phyloP scores from a whole-genome alignment of 192 early-diverging fungal genomes.

The Coemansia sp. region DNA sequence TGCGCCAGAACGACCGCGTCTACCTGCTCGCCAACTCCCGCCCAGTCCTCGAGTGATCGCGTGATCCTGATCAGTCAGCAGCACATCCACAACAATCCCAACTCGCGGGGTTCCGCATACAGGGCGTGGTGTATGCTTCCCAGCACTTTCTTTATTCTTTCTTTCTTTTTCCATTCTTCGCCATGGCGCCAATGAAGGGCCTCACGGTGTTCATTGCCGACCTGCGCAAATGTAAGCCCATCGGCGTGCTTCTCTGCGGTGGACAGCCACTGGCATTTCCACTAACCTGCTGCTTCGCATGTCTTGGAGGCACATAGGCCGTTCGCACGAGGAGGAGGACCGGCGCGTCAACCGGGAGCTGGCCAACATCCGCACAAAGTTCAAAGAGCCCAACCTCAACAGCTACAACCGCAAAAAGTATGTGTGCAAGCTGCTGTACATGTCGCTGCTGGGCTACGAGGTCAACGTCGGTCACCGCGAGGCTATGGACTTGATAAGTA shows the following conservation, averaged over 20 bases:
- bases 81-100: too few relatives aligned
- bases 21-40: conserved; percentile 46
- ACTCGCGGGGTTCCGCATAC: too few relatives aligned
- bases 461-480: conserved; percentile 98
- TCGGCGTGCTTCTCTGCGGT: background rate
- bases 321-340: conserved; percentile 94
- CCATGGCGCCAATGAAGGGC: conserved; percentile 72
- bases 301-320: conserved; percentile 54
- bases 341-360: conserved; percentile 99
- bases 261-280: background rate
- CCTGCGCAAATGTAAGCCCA: conserved; percentile 88
- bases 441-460: conserved; percentile 98
- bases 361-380: conserved; percentile 97
- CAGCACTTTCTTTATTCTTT: background rate
- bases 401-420: conserved; percentile 99
- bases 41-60: conserved; percentile 20
- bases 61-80: background rate
- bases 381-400: conserved; percentile 86
- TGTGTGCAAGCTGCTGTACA: conserved; percentile 97
- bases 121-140: conserved; percentile 8
- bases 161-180: background rate
- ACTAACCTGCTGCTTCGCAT: background rate
- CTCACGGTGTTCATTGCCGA: conserved; percentile 96
- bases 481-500: conserved; percentile 86
- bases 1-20: conserved; percentile 55